Base-by-base conservation (phyloP, 176 grass and related monocot genomes). In the Triticum urartu region DNA sequence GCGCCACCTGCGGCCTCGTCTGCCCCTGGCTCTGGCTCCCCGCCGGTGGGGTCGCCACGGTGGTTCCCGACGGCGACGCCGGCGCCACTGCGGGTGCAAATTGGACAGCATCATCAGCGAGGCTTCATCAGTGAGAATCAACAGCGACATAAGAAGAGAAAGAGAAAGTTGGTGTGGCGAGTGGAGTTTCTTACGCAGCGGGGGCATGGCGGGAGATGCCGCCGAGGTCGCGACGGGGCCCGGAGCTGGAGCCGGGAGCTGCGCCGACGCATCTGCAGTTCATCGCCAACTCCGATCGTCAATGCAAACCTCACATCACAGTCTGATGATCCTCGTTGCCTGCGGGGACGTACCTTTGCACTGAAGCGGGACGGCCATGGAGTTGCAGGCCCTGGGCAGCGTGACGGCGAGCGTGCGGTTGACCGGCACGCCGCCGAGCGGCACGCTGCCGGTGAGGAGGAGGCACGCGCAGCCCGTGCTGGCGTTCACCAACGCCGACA, bases 341-440 rank as follows among this genome's bases (percentile, higher is more conserved):
- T 45, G 42, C 42, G 42, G 48, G 14, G 3, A 43, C n/a, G 13
- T 22, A 88, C 85, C 95, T 89, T 38, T 62, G 91, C 96, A 98
- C 47, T 94, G 85, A 9, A 98, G 84, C 2, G 96, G 93, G 34
- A 94, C 92, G 7, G 96, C 82, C 82, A 15, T 75, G 20, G 84
- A 77, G 24, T 81, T 79, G 86, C 96, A 98, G 0, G 91, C 64
- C 22, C 10, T 79, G 17, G 96, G 93, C 5, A 98, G 79, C 0
- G 87, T 63, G 35, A 98, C n/a, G 67, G 88, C 93, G 6, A 95
- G 82, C 14, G 93, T 95, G n/a, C 87, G 90, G 83, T 94, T 98
- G 84, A 98, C 61, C 11, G 96, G 92, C 7, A 91, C 67, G 69
- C 90, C 66, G 69, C 90, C 84, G 30, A 95, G 83, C 9, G 96